Evolutionary conservation across 1,284 basidiomycete species (phyloP), one percentile per base, ranked within the genome.

Genomic region (Ustilago cynodontis): DNA sequence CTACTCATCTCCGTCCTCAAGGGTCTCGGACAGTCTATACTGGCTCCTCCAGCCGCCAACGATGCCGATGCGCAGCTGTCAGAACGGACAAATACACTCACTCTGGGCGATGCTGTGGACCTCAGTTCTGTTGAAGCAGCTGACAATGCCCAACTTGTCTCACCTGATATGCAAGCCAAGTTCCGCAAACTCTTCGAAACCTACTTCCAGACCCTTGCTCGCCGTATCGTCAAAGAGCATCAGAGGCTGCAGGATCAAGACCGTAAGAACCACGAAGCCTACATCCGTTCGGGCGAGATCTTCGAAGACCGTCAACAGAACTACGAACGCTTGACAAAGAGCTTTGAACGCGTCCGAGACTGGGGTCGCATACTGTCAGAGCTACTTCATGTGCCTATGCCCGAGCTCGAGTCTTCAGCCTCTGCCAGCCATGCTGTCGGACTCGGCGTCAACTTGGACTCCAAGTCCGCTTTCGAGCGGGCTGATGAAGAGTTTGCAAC

Each of bases 251-350:
- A 98, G 90, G 94, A 98, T 73, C 95, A 98, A 87, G 97, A 99
- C 85, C 91, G 92, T 77, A 90, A 92, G 57, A 99, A 99, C 80
- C 95, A 98, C 82, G 96, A 99, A 88, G 97, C 96, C 65, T 99
- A 99, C 86, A 98, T 99, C 82, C 93, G 94, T 41, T 98, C 94
- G 0, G 96, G 96, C 26, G 95, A 99, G 87, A 98, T 99, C 77
- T 99, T 99, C 80, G 97, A 99, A 85, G 97, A 99, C 86, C 91
- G 97, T 20, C 95, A 98, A 86, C 95, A 99, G 86, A 93, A 93
- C 14, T 99, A 98, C 86, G 97, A 99, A 88, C 95, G 94, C 87
- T 95, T 98, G 93, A 94, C 94, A 14, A 95, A 94, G 86, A 90
- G 91, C 37, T 97, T 98, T 81, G 96, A 99, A 87, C 94, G 95